Base-by-base conservation (phyloP, 2,329 filamentous ascomycete species). In the Aureobasidium mangrovei region DNA sequence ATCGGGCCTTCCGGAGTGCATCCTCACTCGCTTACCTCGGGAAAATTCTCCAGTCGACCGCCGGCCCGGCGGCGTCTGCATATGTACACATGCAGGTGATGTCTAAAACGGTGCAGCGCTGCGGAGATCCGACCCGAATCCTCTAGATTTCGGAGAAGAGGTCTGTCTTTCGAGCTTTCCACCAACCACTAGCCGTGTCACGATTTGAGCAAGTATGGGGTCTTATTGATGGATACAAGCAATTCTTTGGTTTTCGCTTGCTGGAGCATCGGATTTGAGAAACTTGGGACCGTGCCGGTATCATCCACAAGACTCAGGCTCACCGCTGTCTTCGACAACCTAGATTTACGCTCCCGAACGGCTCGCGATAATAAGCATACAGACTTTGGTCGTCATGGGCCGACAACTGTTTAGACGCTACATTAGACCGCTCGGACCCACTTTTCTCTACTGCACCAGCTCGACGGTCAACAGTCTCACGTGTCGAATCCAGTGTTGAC, bases 1-100 rank as follows among this genome's bases (percentile, higher is more conserved):
- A 51, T 51, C 47, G 47, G 47, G 47, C 47, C 47, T 51, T 41
- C 47, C 47, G 47, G 47, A 41, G 38, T 38, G 7, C 31, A 27
- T 8, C 35, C 6, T 26, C 29, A 27, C 35, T 36, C 24, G 33
- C 32, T 47, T 47, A 9, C n/a, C 8, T 40, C 46, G 46, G 27
- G 9, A 18, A 7, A 40, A 46, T 46, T 40, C 38, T 27, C 4
- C 8, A 31, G 27, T 29, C 36, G 7, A 26, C 46, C 46, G 33
- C 35, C 46, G 35, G 35, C 26, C 46, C 46, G 46, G 4, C 46
- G 46, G 46, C 18, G 10, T 39, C 18, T 39, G 36, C 36, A 39
- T 39, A 6, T n/a, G 18, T 18, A 1, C 18, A 18, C 18, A 18
- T 18, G 18, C 18, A 18, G 36, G 12, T 18, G 7, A 18, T 31